Base-by-base conservation (phyloP, 1,139 yeast species). In the Yamadazyma buinensis region DNA sequence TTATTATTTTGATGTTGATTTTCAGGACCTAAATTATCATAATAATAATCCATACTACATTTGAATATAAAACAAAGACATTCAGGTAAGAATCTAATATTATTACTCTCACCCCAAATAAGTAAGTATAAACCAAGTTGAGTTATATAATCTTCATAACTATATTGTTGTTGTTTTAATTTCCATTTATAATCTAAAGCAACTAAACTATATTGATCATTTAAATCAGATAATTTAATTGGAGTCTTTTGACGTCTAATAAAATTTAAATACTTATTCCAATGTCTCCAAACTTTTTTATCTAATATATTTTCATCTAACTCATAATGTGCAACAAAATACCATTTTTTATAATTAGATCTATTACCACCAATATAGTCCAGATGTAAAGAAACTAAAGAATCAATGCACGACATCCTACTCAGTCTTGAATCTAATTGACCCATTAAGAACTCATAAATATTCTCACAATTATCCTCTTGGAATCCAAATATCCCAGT, bases 31-130 rank as follows among this genome's bases (percentile, higher is more conserved):
- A 20, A 30, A 7, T 20, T 10, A 10, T 15, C 22, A 2, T n/a
- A 13, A 13, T 38, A 46, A 30, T 52, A 48, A 33, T 64, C 69
- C 18, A 52, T 41, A 7, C 61, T 56, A 38, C 61, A 51, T 34
- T 61, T 60, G 44, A 42, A 66, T 11, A 67, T 53, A 37, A 64
- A 67, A 39, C 72, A 66, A 4, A 67, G 34, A 35, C 70, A 62
- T 40, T 67, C 73, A 1, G 73, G 72, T 57, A 67, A 54, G 41
- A 65, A 67, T 31, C 73, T 49, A 3, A 67, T 44, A 38, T 65
- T 66, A 40, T 64, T 66, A 1, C 71, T 62, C 41, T 67, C 73
- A 3, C 73, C 73, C 73, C 73, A 67, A 9, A 64, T 57, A 11
- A 66, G 44, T 32, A 67, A 46, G 37, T 63, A 66, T 19, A 67